phyloP scores from a whole-genome alignment of 1,284 basidiomycete species.

The Cryptococcus sp. region DNA sequence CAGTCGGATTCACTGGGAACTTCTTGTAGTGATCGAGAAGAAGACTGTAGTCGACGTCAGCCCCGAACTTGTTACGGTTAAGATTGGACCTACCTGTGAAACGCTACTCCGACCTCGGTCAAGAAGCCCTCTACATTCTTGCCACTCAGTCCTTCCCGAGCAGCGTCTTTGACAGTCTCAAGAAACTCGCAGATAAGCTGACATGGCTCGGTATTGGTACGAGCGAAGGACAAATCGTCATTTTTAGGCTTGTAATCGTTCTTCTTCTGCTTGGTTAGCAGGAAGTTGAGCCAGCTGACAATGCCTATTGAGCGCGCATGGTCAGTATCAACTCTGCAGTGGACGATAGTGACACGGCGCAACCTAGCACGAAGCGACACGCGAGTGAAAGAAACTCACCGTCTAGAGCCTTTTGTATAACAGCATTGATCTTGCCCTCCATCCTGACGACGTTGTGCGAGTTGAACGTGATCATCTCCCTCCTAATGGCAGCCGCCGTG shows the following conservation, averaged over 20 bases:
- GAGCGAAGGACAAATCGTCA: slow-evolving; percentile 89
- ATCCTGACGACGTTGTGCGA: slow-evolving; percentile 84
- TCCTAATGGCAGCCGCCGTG: slow-evolving; percentile 79
- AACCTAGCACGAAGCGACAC: background rate
- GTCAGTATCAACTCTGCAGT: background rate
- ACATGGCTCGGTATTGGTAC: slow-evolving; percentile 95
- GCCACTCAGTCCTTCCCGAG: slow-evolving; percentile 74
- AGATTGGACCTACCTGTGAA: slow-evolving; percentile 71
- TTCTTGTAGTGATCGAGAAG: slow-evolving; percentile 93
- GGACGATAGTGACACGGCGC: no score
- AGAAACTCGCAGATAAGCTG: slow-evolving; percentile 82
- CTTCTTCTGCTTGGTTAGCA: slow-evolving; percentile 88
- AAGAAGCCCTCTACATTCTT: slow-evolving; percentile 91
- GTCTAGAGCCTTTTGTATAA: slow-evolving; percentile 83
- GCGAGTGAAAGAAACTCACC: slow-evolving; percentile 57
- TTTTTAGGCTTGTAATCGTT: slow-evolving; percentile 96
- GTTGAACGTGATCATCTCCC: slow-evolving; percentile 94
- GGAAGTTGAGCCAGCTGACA: slow-evolving; percentile 63
- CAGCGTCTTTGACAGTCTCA: slow-evolving; percentile 74
- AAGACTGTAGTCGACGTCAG: slow-evolving; percentile 59
- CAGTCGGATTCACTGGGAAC: slow-evolving; percentile 94
- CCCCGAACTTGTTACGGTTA: background rate
- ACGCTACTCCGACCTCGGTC: slow-evolving; percentile 89
- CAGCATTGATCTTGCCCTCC: slow-evolving; percentile 79
- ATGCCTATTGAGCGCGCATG: slow-evolving; percentile 54